Base-by-base conservation (phyloP, 148 eudicot species). In the Silene latifolia region DNA sequence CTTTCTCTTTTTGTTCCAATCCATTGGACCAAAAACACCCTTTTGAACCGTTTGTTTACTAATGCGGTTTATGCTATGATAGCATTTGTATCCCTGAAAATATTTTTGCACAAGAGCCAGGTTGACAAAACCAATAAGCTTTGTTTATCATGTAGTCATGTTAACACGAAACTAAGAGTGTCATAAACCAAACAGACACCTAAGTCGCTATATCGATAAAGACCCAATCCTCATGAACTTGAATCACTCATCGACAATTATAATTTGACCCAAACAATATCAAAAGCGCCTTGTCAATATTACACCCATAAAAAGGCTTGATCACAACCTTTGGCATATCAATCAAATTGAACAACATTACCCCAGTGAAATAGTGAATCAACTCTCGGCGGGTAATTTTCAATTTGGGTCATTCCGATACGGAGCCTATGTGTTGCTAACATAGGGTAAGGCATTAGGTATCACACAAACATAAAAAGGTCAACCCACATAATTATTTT, bases 21-120 rank as follows among this genome's bases (percentile, higher is more conserved):
- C 83, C 76, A 76, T 80, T 17, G 63, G 27, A 72, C 42, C 18
- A 27, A 10, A 10, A 64, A 58, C 27, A 48, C 53, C 57, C 66
- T 64, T 59, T 9, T 46, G 29, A 47, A 23, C 25, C 13, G 69
- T 42, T 66, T 67, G 23, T 72, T 25, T 62, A 65, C 69, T 51
- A 32, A 32, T 59, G 35, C 10, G 74, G 73, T 39, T 76, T 51
- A 76, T 11, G 11, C 73, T 68, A 72, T 61, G 63, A 35, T 64
- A 72, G 25, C 23, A 72, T 11, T 17, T 79, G 53, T 76, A 76
- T 66, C 67, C 83, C 83, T 80, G 63, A 46, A 76, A 63, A 71
- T 58, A 70, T 56, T 57, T 57, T n/a, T 12, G 66, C 27, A 6
- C 54, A 65, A 57, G 14, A 25, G 61, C 24, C 48, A 60, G n/a